These are phyloP conservation scores for Phylloporus sp. DNA, from an alignment of 1,284 basidiomycete genomes.

Conservation along the genomic window DNA sequence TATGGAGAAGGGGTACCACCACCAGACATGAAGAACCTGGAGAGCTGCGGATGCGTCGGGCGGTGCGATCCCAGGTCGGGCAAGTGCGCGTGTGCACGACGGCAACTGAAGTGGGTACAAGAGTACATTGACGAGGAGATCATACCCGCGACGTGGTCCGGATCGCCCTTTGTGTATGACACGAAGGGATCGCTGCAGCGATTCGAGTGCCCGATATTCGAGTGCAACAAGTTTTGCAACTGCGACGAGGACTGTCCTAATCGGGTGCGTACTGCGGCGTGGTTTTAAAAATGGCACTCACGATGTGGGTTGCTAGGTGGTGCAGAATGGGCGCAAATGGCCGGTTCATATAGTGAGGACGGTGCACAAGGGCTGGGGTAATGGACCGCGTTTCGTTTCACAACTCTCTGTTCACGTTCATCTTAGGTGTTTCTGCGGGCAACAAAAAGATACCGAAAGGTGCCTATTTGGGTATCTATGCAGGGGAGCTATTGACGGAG, in stretches of 20 bases:
- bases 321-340: conserved; percentile 76
- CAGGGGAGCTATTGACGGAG: conserved; percentile 82
- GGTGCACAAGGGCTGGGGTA: conserved; percentile 81
- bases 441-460: conserved; percentile 66
- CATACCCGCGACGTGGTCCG: conserved; percentile 31
- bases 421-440: conserved; percentile 68
- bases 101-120: conserved; percentile 52
- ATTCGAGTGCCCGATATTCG: conserved; percentile 73
- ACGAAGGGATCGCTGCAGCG: conserved; percentile 55
- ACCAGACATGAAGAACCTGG: conserved; percentile 59
- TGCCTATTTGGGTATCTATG: conserved; percentile 82
- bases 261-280: conserved; percentile 52
- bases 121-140: conserved; percentile 40
- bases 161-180: conserved; percentile 64
- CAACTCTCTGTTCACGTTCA: conserved; percentile 13
- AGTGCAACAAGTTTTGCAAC: conserved; percentile 83
- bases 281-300: background rate
- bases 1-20: conserved; percentile 67
- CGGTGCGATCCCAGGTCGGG: conserved; percentile 70
- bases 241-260: conserved; percentile 85
- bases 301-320: conserved; percentile 57
- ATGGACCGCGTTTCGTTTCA: background rate
- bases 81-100: conserved; percentile 68
- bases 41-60: conserved; percentile 76
- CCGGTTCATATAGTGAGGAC: conserved; percentile 72